Percentiles rank a stretch among this genome's conserved stretches.
These are phyloP conservation scores for Paecilomyces fulvus DNA, from an alignment of 2,329 filamentous ascomycete genomes.

Conservation along the genomic window DNA sequence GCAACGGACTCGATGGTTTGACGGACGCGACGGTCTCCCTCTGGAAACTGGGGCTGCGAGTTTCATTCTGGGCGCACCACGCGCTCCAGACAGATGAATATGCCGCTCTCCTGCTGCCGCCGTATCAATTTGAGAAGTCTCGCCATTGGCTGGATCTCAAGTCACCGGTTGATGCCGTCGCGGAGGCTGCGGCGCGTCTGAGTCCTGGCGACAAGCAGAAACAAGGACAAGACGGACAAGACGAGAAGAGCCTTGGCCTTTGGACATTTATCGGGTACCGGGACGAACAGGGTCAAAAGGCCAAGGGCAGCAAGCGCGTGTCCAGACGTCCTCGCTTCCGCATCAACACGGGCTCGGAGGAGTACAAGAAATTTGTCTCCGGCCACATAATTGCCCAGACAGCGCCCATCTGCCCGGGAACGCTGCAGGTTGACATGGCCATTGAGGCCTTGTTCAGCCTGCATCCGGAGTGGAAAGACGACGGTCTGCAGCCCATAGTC, in stretches of 20 bases:
- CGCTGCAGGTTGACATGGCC: slow-evolving; percentile 28
- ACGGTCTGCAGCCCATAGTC: slow-evolving; percentile 16
- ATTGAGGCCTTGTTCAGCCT: slow-evolving; percentile 10
- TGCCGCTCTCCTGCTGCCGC: slow-evolving; percentile 16
- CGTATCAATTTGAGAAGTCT: slow-evolving; percentile 29
- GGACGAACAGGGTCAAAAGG: not conserved
- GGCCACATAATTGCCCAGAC: slow-evolving; percentile 35
- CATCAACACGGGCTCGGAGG: slow-evolving; percentile 29
- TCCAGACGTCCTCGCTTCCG: slow-evolving; percentile 23
- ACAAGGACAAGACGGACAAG: too few relatives aligned
- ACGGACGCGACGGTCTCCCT: slow-evolving; percentile 9
- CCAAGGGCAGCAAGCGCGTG: not conserved
- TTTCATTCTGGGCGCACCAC: slow-evolving; percentile 23
- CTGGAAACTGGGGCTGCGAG: slow-evolving; percentile 19
- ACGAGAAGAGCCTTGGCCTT: too few relatives aligned
- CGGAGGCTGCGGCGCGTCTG: too few relatives aligned
- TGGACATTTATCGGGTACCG: too few relatives aligned
- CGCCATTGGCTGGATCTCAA: slow-evolving; percentile 22
- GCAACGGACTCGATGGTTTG: slow-evolving; percentile 1
- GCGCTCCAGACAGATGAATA: slow-evolving; percentile 13
- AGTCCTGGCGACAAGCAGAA: too few relatives aligned
- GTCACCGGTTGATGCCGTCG: too few relatives aligned
- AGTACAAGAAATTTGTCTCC: slow-evolving; percentile 26
- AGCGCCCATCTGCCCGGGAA: slow-evolving; percentile 33
- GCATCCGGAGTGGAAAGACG: too few relatives aligned